phyloP scores from a whole-genome alignment of 768 basidiomycete species.

The Piloderma croceum region DNA sequence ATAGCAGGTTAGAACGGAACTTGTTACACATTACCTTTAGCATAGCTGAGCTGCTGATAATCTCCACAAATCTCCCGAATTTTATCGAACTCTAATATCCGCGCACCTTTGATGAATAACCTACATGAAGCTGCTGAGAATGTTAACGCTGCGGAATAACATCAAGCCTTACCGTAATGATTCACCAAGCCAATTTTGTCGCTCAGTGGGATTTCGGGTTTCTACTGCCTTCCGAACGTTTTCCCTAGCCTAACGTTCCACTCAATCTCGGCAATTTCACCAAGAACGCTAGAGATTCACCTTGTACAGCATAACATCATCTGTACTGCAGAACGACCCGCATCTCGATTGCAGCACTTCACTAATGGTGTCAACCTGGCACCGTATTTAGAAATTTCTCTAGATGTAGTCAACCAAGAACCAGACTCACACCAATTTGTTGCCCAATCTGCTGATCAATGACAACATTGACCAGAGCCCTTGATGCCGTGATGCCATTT shows the following conservation, averaged over 20 bases:
- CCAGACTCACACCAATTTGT: constrained; percentile 78
- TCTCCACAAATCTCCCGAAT: constrained; percentile 84
- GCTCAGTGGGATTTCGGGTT: constrained; percentile 65
- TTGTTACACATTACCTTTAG: constrained; percentile 70
- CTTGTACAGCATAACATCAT: constrained; percentile 98
- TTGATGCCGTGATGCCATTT: constrained; percentile 82
- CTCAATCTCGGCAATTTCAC: constrained; percentile 1
- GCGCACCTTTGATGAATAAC: constrained; percentile 83
- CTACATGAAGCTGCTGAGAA: constrained; percentile 33
- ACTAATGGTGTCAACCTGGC: constrained; percentile 91
- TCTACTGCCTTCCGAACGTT: constrained; percentile 87
- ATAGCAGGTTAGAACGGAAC: neutral
- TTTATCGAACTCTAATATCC: constrained; percentile 77
- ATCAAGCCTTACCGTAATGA: constrained; percentile 62
- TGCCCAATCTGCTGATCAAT: constrained; percentile 98
- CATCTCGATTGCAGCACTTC: constrained; percentile 92
- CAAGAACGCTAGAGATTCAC: constrained; percentile 32
- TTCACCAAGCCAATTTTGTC: constrained; percentile 76
- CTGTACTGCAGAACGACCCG: constrained; percentile 95
- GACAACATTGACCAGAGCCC: constrained; percentile 87
- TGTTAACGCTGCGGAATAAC: neutral
- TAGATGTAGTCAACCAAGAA: constrained; percentile 1
- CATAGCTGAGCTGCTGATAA: constrained; percentile 79
- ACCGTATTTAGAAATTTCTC: constrained; percentile 6
- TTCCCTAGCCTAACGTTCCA: constrained; percentile 71